Percentiles rank a stretch among this genome's conserved stretches.
Evolutionary conservation across 441 rosid genomes (phyloP).

Genomic region (Raphanus hybrid): DNA sequence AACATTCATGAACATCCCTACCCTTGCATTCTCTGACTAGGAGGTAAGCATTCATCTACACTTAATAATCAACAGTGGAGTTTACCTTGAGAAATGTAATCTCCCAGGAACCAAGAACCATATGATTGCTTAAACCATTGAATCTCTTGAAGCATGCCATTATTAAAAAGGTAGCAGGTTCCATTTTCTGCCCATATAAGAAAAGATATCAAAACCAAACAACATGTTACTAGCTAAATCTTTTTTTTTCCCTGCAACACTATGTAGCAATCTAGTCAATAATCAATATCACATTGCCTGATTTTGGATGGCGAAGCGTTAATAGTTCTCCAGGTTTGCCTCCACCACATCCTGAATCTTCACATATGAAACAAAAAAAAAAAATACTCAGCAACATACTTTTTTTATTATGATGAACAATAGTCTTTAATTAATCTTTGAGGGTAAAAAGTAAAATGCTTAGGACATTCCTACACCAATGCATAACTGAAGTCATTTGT

Average conservation of each 20-base stretch:
- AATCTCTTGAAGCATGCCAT: constrained; percentile 72
- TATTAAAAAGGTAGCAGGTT: constrained; percentile 57
- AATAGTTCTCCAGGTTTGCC: constrained; percentile 52
- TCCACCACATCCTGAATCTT: constrained; percentile 47
- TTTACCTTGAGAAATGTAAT: constrained; percentile 75
- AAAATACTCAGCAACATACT: neutral
- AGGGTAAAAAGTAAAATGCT: neutral
- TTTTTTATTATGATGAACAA: neutral
- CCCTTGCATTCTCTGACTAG: neutral
- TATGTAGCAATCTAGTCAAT: neutral
- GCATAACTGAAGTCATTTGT: neutral
- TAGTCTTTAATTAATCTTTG: neutral
- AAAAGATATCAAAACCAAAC: constrained; percentile 4
- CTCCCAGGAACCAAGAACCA: constrained; percentile 90
- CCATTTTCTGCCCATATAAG: constrained; percentile 48
- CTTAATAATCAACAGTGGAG: neutral
- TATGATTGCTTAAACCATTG: constrained; percentile 83
- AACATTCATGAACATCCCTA: neutral
- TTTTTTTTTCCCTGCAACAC: neutral
- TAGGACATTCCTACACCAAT: neutral
- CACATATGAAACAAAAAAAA: neutral
- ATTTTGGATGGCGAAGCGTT: constrained; percentile 80
- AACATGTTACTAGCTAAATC: neutral
- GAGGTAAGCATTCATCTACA: neutral
- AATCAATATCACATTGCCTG: constrained; percentile 52